Evolutionary conservation across 495 filamentous ascomycete genomes (phyloP).

Genomic region (Penicillium crystallinum): DNA sequence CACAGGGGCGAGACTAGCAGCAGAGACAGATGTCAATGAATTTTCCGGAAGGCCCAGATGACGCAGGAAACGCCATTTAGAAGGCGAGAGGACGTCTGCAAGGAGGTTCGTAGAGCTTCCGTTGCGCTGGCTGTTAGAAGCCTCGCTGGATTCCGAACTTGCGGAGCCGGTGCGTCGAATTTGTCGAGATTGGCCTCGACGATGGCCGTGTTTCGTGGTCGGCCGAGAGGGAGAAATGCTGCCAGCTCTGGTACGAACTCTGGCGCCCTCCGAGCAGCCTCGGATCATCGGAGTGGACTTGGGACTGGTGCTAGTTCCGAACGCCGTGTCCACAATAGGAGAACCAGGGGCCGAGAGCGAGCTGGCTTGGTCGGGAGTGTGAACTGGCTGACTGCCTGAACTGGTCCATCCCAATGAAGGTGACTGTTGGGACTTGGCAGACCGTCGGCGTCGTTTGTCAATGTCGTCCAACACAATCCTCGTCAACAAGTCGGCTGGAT

Average conservation of each 20-base stretch:
- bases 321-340: constrained; percentile 48
- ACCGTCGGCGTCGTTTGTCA: constrained; percentile 81
- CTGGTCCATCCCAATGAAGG: constrained; percentile 58
- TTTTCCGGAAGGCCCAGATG: constrained; percentile 93
- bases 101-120: constrained; percentile 72
- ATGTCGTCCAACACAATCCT: constrained; percentile 95
- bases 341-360: constrained; percentile 58
- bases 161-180: constrained; percentile 76
- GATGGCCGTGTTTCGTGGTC: constrained; percentile 62
- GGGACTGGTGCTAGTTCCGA: constrained; percentile 43
- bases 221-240: constrained; percentile 80
- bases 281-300: constrained; percentile 45
- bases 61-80: constrained; percentile 91
- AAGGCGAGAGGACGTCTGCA: constrained; percentile 59
- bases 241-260: constrained; percentile 49
- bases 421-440: constrained; percentile 76
- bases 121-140: constrained; percentile 61
- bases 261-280: constrained; percentile 44
- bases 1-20: constrained; percentile 69
- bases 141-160: constrained; percentile 82
- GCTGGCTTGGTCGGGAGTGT: constrained; percentile 50
- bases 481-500: constrained; percentile 82
- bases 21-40: constrained; percentile 70
- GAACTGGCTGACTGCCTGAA: constrained; percentile 46
- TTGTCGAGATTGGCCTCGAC: constrained; percentile 43